Evolutionary conservation across 202 grass and related monocot genomes (phyloP).

Genomic region (Carex sylvatica): DNA sequence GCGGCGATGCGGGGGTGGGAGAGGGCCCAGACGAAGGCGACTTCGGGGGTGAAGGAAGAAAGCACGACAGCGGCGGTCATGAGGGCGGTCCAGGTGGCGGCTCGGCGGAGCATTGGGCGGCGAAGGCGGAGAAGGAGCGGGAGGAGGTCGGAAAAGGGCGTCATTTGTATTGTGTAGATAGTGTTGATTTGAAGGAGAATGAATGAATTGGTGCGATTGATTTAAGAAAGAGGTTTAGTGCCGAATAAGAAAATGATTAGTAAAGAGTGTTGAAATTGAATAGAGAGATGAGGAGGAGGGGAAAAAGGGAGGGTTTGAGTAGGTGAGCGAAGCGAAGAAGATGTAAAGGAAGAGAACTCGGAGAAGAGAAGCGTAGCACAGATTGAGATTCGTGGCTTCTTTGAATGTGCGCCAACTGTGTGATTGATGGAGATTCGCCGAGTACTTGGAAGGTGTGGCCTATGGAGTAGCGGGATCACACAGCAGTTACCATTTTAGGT

Average conservation of each 20-base stretch:
- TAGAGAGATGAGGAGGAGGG: background rate
- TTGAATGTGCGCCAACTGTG: background rate
- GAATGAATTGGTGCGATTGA: background rate
- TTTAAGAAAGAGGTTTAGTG: background rate
- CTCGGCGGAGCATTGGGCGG: conserved; percentile 36
- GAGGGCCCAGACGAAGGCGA: conserved; percentile 73
- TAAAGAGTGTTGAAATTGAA: background rate
- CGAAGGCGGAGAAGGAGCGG: conserved; percentile 13
- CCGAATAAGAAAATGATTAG: background rate
- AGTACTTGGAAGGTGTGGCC: background rate
- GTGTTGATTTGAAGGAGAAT: background rate
- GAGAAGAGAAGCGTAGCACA: background rate
- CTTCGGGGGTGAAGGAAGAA: conserved; percentile 62
- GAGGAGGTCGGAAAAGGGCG: background rate
- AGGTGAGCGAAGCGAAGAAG: conserved; percentile 27
- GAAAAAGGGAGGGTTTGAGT: background rate
- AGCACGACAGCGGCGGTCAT: conserved; percentile 60
- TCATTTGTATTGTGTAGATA: background rate
- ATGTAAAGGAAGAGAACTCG: background rate
- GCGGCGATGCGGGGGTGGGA: conserved; percentile 20
- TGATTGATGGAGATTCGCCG: background rate
- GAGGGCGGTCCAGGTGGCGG: conserved; percentile 51
- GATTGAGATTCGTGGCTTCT: background rate
- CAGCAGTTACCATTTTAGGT: background rate
- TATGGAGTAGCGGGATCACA: background rate